Conservation (phyloP, 306 rosid species). For the Dalbergia oliveri region DNA sequence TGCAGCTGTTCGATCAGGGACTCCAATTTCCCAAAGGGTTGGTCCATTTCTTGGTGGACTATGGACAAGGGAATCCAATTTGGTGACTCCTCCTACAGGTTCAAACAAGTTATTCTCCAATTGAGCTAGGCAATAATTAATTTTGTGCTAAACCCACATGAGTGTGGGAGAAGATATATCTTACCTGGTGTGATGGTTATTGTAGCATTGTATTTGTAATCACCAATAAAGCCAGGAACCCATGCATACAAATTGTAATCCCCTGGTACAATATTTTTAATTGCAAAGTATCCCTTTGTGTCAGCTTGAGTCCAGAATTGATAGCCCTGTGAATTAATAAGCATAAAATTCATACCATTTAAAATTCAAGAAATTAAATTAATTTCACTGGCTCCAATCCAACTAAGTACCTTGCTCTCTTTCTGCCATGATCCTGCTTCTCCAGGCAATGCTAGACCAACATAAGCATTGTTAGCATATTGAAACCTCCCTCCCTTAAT, state of each 20-base stretch:
- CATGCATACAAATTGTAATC: conserved; percentile 80
- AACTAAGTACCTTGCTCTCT: conserved; percentile 72
- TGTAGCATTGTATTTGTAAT: conserved; percentile 60
- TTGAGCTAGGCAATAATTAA: background rate
- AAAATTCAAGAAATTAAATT: background rate
- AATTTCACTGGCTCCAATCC: background rate
- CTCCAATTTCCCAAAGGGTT: conserved; percentile 93
- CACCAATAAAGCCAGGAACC: conserved; percentile 87
- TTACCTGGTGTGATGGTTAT: conserved; percentile 64
- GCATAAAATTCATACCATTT: conserved; percentile 38
- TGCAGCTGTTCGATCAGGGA: conserved; percentile 80
- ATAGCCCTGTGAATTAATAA: conserved; percentile 64
- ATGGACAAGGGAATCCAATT: conserved; percentile 49
- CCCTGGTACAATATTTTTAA: conserved; percentile 74
- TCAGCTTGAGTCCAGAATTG: conserved; percentile 87
- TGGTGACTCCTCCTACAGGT: conserved; percentile 53
- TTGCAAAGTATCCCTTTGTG: conserved; percentile 59
- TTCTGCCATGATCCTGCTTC: conserved; percentile 82
- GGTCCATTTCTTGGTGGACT: conserved; percentile 84
- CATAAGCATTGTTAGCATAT: conserved; percentile 56
- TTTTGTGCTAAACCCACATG: background rate
- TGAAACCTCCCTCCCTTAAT: conserved; percentile 42
- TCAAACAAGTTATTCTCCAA: conserved; percentile 3
- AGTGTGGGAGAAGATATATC: background rate
- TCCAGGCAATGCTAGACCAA: conserved; percentile 84